These are phyloP conservation scores for Aspergillus ustus DNA, from an alignment of 2,329 filamentous ascomycete genomes.

Conservation along the genomic window DNA sequence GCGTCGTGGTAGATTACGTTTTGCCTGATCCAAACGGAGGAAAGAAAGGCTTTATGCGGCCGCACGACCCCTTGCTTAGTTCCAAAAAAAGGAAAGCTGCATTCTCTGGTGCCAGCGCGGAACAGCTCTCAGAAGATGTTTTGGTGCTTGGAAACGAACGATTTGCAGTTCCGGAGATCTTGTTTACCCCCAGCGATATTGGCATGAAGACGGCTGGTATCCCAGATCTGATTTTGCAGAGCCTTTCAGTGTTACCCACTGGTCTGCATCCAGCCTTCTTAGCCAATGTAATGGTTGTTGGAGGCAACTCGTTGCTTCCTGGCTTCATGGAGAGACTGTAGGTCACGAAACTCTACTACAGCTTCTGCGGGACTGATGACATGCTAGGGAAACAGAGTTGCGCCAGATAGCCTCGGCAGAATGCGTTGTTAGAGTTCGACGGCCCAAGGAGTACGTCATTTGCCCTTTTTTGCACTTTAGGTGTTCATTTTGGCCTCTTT, in stretches of 20 bases:
- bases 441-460: conserved; percentile 62
- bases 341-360: conserved; percentile 23
- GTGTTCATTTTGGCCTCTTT: conserved; percentile 12
- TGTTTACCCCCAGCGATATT: conserved; percentile 86
- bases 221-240: conserved; percentile 80
- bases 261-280: conserved; percentile 82
- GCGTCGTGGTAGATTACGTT: conserved; percentile 85
- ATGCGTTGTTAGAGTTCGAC: conserved; percentile 74
- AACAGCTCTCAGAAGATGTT: conserved; percentile 70
- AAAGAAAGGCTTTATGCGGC: conserved; percentile 71
- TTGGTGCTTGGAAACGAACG: conserved; percentile 89
- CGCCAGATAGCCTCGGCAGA: conserved; percentile 74
- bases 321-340: conserved; percentile 81
- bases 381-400: conserved; percentile 65
- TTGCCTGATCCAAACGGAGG: conserved; percentile 75
- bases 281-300: conserved; percentile 86
- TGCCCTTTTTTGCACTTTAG: conserved; percentile 2
- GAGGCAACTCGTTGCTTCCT: conserved; percentile 78
- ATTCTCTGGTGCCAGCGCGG: conserved; percentile 52
- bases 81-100: conserved; percentile 56
- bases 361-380: conserved; percentile 25
- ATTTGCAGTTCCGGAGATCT: conserved; percentile 84
- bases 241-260: conserved; percentile 73
- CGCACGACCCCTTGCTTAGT: conserved; percentile 72
- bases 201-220: conserved; percentile 83